Conservation (phyloP, 768 basidiomycete genomes). For the Cystobasidiopsis lactophilus region DNA sequence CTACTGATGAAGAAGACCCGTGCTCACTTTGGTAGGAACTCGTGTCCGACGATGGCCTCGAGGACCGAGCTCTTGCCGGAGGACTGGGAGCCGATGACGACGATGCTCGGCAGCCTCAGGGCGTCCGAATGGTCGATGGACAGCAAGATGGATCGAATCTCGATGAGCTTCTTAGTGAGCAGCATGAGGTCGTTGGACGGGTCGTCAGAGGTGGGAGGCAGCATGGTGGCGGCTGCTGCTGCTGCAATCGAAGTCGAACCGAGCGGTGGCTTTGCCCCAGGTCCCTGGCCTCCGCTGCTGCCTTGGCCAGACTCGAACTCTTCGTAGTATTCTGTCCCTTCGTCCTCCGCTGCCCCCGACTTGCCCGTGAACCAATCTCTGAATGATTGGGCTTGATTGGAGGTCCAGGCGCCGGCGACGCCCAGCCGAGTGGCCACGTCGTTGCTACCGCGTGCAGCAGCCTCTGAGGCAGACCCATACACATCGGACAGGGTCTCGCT, state of each 20-base stretch:
- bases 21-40: slow-evolving; percentile 87
- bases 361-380: not conserved
- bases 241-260: slow-evolving; percentile 7
- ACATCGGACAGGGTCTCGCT: not conserved
- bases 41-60: slow-evolving; percentile 90
- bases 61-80: slow-evolving; percentile 95
- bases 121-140: slow-evolving; percentile 89
- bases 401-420: not conserved
- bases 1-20: not conserved
- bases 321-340: not conserved
- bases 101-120: slow-evolving; percentile 86
- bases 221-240: not conserved
- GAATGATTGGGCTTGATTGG: not conserved
- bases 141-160: slow-evolving; percentile 80
- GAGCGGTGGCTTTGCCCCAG: not conserved
- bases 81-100: slow-evolving; percentile 94
- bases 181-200: slow-evolving; percentile 72
- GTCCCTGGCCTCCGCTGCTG: too few species aligned
- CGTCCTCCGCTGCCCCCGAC: not conserved
- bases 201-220: slow-evolving; percentile 15
- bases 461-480: not conserved
- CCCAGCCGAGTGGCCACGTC: not conserved
- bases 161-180: slow-evolving; percentile 81
- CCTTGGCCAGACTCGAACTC: too few species aligned
- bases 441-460: not conserved